These are phyloP conservation scores for Starmerella vitae DNA, from an alignment of 805 yeast species.

Conservation along the genomic window DNA sequence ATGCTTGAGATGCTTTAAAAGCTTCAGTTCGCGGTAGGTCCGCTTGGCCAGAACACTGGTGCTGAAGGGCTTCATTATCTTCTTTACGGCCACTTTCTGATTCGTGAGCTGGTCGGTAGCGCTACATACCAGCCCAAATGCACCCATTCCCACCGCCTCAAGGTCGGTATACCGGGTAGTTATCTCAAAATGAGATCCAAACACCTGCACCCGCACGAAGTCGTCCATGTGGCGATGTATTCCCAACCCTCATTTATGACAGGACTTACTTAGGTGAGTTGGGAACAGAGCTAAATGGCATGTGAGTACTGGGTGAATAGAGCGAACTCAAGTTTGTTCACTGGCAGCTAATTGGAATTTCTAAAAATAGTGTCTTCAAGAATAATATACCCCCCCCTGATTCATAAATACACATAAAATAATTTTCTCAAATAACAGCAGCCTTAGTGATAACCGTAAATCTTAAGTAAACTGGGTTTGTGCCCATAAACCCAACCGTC, in stretches of 20 bases:
- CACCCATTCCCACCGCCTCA: slow-evolving; percentile 99
- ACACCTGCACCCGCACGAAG: slow-evolving; percentile 22
- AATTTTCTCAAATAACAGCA: no score
- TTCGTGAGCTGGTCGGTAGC: slow-evolving; percentile 83
- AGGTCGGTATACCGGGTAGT: slow-evolving; percentile 54
- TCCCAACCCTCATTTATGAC: not conserved
- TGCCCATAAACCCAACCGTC: no score
- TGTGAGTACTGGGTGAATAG: no score
- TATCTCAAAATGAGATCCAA: slow-evolving; percentile 23
- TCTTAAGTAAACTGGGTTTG: no score
- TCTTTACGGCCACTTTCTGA: slow-evolving; percentile 92
- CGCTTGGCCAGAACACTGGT: slow-evolving; percentile 92
- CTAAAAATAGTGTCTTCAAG: no score
- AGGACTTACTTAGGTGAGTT: no score
- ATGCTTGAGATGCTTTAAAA: slow-evolving; percentile 84
- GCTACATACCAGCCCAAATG: slow-evolving; percentile 94
- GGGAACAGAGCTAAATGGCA: no score
- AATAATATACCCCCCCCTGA: no score
- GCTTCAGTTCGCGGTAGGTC: slow-evolving; percentile 88
- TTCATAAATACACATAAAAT: no score
- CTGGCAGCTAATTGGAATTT: no score
- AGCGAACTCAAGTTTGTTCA: no score
- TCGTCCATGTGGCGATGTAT: slow-evolving; percentile 17
- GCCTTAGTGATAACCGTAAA: no score
- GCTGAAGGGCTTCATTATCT: slow-evolving; percentile 93